These are phyloP conservation scores for Dacryopinax primogenitus DNA, from an alignment of 768 basidiomycete species.

Conservation along the genomic window DNA sequence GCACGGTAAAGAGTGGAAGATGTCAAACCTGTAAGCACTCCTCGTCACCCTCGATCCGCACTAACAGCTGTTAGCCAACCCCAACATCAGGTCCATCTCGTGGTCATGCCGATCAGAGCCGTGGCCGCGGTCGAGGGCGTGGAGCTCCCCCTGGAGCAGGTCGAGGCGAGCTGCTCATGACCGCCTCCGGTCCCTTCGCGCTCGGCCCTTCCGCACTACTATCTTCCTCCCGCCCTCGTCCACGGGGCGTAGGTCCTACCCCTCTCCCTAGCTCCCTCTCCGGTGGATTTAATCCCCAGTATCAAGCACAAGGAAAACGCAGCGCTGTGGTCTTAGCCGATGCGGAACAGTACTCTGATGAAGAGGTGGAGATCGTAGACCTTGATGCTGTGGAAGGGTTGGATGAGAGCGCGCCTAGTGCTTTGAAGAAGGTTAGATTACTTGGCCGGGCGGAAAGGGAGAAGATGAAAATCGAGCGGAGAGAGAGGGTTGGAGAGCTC, in stretches of 20 bases:
- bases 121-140: background rate
- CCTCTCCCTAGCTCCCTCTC: background rate
- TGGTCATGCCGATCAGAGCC: background rate
- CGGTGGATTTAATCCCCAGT: too few relatives aligned
- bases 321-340: background rate
- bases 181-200: background rate
- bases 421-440: slow-evolving; percentile 39
- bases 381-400: slow-evolving; percentile 62
- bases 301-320: too few relatives aligned
- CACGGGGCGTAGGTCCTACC: background rate
- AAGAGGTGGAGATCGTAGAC: slow-evolving; percentile 77
- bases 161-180: background rate
- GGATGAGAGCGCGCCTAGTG: slow-evolving; percentile 86
- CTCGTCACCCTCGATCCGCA: background rate
- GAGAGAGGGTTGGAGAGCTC: slow-evolving; percentile 22
- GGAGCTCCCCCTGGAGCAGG: background rate
- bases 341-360: slow-evolving; percentile 68
- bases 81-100: background rate
- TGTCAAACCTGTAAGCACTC: background rate
- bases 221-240: background rate
- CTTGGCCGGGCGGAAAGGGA: slow-evolving; percentile 30
- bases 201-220: background rate
- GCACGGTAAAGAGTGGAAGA: background rate
- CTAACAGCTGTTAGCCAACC: background rate
- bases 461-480: slow-evolving; percentile 36